These are phyloP conservation scores for Croton setiger DNA, from an alignment of 441 rosid genomes.

Conservation along the genomic window DNA sequence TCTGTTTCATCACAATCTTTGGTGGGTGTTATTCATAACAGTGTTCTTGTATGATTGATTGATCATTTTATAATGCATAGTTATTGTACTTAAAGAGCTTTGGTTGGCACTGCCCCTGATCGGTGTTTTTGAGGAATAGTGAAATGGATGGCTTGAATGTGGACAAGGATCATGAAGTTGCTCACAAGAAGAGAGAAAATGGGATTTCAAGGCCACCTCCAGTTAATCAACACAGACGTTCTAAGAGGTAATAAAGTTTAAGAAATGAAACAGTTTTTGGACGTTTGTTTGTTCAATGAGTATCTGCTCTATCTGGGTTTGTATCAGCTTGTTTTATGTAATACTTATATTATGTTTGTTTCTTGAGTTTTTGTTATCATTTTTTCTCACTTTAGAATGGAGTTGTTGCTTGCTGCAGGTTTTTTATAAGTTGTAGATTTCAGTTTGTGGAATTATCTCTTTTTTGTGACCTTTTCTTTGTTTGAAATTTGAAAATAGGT, in stretches of 20 bases:
- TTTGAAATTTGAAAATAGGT: background rate
- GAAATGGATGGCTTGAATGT: constrained; percentile 43
- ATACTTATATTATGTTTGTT: background rate
- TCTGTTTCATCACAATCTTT: background rate
- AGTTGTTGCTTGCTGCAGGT: background rate
- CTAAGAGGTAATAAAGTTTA: constrained; percentile 49
- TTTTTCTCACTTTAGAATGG: background rate
- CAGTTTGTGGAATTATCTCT: background rate
- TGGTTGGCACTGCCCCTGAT: constrained; percentile 9
- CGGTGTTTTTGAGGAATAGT: constrained; percentile 19
- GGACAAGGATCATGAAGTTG: constrained; percentile 24
- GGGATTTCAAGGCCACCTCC: constrained; percentile 32
- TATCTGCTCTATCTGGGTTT: constrained; percentile 4
- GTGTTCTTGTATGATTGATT: constrained; percentile 5
- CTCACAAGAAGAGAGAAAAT: constrained; percentile 28
- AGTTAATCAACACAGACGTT: constrained; percentile 52
- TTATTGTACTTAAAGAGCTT: constrained; percentile 25
- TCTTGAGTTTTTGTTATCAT: background rate
- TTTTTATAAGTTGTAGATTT: no score
- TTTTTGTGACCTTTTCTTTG: background rate
- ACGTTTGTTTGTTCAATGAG: background rate
- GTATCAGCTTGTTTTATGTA: background rate
- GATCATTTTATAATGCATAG: background rate
- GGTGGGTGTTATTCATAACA: constrained; percentile 12
- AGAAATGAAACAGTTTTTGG: background rate